Conservation (phyloP, 2,329 filamentous ascomycete genomes). For the Exophiala viscosa region DNA sequence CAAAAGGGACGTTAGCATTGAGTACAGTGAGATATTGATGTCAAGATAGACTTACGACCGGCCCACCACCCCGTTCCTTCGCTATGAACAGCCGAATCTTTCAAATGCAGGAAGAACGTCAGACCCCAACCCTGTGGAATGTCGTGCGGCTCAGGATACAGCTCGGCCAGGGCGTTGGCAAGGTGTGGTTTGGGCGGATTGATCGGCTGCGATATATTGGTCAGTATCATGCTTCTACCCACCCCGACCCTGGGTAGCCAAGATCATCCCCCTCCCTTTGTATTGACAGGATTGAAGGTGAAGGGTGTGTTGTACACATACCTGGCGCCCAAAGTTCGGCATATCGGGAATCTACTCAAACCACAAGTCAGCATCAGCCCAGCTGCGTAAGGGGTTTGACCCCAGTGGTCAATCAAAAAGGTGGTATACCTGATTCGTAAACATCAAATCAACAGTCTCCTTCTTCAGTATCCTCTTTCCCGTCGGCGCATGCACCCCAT, state of each 20-base stretch:
- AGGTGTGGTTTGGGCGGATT: conserved; percentile 49
- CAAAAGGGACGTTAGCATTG: not conserved
- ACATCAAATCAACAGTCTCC: conserved; percentile 61
- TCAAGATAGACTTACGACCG: conserved; percentile 36
- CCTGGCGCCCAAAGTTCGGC: conserved; percentile 51
- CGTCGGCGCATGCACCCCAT: conserved; percentile 58
- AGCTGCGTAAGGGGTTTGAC: too few relatives aligned
- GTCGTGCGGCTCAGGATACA: conserved; percentile 49
- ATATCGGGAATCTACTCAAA: conserved; percentile 57
- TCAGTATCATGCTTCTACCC: not conserved
- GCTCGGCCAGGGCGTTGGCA: conserved; percentile 48
- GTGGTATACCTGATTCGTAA: conserved; percentile 54
- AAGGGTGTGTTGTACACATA: conserved; percentile 11
- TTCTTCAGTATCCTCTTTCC: conserved; percentile 52
- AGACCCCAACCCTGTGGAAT: conserved; percentile 64
- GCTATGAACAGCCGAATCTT: conserved; percentile 49
- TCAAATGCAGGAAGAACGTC: conserved; percentile 53
- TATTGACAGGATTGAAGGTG: too few relatives aligned
- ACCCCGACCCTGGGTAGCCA: not conserved
- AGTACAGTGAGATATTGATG: too few relatives aligned
- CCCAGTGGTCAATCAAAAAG: too few relatives aligned
- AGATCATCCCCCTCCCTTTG: not conserved
- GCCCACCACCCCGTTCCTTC: conserved; percentile 54
- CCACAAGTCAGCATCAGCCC: conserved; percentile 54
- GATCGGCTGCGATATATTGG: conserved; percentile 27